A percentile compares a stretch with the other conserved stretches of the same genome.
Conservation (phyloP, 2,329 filamentous ascomycete species). For the Aspergillus sp. region DNA sequence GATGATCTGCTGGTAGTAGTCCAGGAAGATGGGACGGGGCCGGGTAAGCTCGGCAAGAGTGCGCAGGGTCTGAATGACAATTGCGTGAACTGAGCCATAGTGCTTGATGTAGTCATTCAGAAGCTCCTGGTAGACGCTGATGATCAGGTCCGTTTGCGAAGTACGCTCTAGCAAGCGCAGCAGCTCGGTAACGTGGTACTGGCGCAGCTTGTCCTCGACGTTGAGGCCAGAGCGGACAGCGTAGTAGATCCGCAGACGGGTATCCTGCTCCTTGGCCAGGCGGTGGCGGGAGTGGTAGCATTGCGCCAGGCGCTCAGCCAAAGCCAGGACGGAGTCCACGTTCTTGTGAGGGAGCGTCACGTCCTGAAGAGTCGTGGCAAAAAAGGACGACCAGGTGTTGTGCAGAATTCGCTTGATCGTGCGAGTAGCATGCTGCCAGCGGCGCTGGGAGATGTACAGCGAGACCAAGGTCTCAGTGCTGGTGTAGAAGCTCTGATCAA, state of each 20-base stretch:
- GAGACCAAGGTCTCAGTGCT: conserved; percentile 46
- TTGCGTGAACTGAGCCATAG: conserved; percentile 39
- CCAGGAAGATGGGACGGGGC: conserved; percentile 42
- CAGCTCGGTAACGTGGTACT: conserved; percentile 34
- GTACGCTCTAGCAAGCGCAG: conserved; percentile 36
- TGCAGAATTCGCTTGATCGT: conserved; percentile 53
- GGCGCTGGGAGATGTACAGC: conserved; percentile 52
- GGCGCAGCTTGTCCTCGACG: conserved; percentile 37
- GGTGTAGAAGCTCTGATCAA: conserved; percentile 48
- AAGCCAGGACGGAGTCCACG: conserved; percentile 51
- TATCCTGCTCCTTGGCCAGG: conserved; percentile 42
- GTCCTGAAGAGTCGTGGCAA: conserved; percentile 50
- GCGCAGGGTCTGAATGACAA: conserved; percentile 44
- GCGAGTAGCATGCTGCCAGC: conserved; percentile 53
- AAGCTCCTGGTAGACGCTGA: conserved; percentile 45
- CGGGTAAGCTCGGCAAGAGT: conserved; percentile 42
- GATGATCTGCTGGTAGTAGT: conserved; percentile 47
- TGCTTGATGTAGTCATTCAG: conserved; percentile 43
- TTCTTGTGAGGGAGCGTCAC: conserved; percentile 50
- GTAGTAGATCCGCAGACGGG: conserved; percentile 42
- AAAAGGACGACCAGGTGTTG: conserved; percentile 53
- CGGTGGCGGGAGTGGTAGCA: conserved; percentile 50
- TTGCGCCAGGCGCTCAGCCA: conserved; percentile 52
- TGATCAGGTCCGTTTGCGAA: conserved; percentile 40
- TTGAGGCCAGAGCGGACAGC: conserved; percentile 35